phyloP scores from a whole-genome alignment of 331 rosid genomes.

The Acacia pycnantha region DNA sequence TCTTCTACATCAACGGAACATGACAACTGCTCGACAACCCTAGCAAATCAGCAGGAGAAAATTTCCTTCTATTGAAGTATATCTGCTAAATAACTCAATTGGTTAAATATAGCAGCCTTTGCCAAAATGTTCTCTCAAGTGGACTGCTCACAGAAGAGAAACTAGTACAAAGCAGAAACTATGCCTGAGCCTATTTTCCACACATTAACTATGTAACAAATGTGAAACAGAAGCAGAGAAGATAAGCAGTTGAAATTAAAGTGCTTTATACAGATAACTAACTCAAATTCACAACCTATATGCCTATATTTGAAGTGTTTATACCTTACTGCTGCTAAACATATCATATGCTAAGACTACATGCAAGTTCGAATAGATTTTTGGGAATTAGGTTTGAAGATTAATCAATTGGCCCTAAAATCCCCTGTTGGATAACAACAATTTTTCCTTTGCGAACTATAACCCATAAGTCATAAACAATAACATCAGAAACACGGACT shows the following conservation, averaged over 20 bases:
- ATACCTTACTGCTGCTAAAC: background rate
- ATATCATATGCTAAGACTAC: background rate
- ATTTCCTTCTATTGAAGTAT: background rate
- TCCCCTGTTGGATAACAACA: conserved; percentile 2
- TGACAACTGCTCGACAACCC: background rate
- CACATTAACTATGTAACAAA: background rate
- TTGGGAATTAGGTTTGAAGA: background rate
- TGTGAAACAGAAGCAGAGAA: conserved; percentile 4
- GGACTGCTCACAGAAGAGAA: conserved; percentile 19
- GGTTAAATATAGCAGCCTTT: background rate
- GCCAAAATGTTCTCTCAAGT: conserved; percentile 21
- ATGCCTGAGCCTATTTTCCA: background rate
- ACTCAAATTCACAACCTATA: background rate
- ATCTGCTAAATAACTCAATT: background rate
- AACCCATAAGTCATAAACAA: background rate
- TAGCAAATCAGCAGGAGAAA: background rate
- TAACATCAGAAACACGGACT: conserved; percentile 6
- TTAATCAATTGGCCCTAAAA: background rate
- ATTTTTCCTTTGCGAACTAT: background rate
- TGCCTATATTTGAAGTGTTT: background rate
- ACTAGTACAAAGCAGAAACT: background rate
- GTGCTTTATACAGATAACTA: background rate
- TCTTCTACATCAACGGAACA: background rate
- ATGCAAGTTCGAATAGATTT: background rate
- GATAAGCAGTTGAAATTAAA: background rate